Evolutionary conservation across 2,329 filamentous ascomycete species (phyloP).

Genomic region (Tolypocladium amazonense): DNA sequence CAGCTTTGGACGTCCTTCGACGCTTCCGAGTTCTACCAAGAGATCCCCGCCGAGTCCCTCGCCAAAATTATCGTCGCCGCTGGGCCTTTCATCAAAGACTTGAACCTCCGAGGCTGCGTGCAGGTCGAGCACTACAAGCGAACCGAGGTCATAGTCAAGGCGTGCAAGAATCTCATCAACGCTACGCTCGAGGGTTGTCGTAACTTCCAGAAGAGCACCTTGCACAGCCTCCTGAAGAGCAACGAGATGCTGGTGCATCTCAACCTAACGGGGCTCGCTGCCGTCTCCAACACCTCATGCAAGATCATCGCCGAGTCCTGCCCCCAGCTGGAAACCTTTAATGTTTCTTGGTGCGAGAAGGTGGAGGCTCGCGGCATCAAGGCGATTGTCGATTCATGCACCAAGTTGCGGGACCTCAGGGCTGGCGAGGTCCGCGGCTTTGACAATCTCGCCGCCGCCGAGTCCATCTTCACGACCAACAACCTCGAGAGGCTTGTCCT

Average conservation of each 20-base stretch:
- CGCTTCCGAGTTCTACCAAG: conserved; percentile 73
- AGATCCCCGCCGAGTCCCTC: conserved; percentile 75
- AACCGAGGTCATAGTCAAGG: conserved; percentile 65
- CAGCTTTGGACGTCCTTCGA: conserved; percentile 86
- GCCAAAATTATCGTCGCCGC: conserved; percentile 76
- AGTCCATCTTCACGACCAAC: conserved; percentile 69
- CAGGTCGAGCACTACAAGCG: conserved; percentile 77
- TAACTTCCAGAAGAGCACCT: conserved; percentile 67
- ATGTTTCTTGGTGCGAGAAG: conserved; percentile 87
- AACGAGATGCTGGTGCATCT: conserved; percentile 74
- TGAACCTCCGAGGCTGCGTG: conserved; percentile 85
- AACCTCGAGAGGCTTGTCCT: conserved; percentile 73
- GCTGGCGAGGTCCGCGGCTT: conserved; percentile 77
- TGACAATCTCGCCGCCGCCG: conserved; percentile 60
- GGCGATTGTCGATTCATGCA: conserved; percentile 62
- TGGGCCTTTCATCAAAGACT: conserved; percentile 79
- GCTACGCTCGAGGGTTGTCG: conserved; percentile 83
- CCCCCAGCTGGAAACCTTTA: conserved; percentile 69
- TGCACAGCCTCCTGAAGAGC: conserved; percentile 63
- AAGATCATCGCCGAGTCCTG: conserved; percentile 77
- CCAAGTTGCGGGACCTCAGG: conserved; percentile 64
- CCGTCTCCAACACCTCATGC: conserved; percentile 75
- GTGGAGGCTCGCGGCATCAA: conserved; percentile 69
- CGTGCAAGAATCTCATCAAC: conserved; percentile 78
- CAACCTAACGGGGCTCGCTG: conserved; percentile 72